Conservation (phyloP, 352 stramenopile species). For the Pythium aristosporum region DNA sequence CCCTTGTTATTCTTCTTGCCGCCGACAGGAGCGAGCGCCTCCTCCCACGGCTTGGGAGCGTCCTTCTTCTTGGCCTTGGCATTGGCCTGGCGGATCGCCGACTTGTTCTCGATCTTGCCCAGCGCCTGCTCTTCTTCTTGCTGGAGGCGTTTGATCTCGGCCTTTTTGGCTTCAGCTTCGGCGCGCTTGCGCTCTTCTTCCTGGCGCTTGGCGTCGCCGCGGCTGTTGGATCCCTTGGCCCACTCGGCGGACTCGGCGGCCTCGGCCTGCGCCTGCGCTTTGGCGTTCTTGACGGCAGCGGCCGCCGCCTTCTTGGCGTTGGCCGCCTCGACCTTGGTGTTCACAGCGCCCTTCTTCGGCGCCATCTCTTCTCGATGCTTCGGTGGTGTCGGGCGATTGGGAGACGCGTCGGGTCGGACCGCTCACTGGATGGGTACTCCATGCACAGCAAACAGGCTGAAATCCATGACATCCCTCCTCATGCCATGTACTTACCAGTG, state of each 20-base stretch:
- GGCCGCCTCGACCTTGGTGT: slow-evolving; percentile 75
- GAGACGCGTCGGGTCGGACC: neutral
- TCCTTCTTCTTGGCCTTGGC: slow-evolving; percentile 77
- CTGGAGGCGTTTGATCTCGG: slow-evolving; percentile 69
- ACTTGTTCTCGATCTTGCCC: slow-evolving; percentile 54
- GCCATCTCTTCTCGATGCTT: slow-evolving; percentile 29
- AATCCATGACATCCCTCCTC: slow-evolving; percentile 24
- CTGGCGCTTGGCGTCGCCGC: slow-evolving; percentile 40
- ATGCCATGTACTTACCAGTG: neutral
- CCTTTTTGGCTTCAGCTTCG: slow-evolving; percentile 66
- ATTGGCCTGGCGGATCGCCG: slow-evolving; percentile 44
- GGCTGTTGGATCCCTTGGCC: slow-evolving; percentile 52
- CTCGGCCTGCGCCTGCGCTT: slow-evolving; percentile 41
- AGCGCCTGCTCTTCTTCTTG: slow-evolving; percentile 60
- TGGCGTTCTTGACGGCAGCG: slow-evolving; percentile 57
- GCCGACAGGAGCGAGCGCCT: slow-evolving; percentile 48
- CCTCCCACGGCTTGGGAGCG: slow-evolving; percentile 64
- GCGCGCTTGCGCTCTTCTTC: slow-evolving; percentile 63
- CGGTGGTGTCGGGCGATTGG: neutral
- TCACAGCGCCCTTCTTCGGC: slow-evolving; percentile 50
- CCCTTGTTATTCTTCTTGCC: slow-evolving; percentile 73
- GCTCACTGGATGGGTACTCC: slow-evolving; percentile 15
- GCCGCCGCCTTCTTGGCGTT: slow-evolving; percentile 68
- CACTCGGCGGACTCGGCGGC: slow-evolving; percentile 53
- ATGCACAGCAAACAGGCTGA: slow-evolving; percentile 13